Conservation (phyloP, 164 flowering plant species). For the Kalanchoe fedtschenkoi region DNA sequence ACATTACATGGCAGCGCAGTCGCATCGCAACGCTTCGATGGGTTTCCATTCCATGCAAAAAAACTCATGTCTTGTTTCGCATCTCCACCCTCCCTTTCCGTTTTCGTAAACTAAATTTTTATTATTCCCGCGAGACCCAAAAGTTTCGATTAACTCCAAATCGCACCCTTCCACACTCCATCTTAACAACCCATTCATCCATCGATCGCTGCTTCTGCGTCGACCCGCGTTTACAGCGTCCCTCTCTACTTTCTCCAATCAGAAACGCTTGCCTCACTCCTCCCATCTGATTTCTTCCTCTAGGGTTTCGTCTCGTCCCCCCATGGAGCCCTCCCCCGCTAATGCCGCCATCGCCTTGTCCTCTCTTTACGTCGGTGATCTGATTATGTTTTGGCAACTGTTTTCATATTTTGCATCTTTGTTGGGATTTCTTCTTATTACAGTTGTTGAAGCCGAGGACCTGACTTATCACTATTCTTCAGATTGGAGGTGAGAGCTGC, state of each 20-base stretch:
- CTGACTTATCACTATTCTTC: no score
- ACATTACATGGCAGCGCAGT: no score
- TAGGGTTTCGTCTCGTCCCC: background rate
- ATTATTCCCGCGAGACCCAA: no score
- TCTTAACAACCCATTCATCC: no score
- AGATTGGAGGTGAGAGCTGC: no score
- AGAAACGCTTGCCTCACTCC: background rate
- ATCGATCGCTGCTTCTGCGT: slow-evolving; percentile 3
- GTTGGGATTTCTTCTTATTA: slow-evolving; percentile 62
- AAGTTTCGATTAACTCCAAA: no score
- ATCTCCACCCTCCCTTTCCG: background rate
- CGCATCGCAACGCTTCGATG: no score
- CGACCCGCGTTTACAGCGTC: background rate
- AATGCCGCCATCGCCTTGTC: background rate
- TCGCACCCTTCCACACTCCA: background rate
- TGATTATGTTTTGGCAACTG: slow-evolving; percentile 1
- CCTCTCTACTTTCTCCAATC: background rate
- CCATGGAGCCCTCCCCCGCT: background rate
- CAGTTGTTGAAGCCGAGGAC: no score
- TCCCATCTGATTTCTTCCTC: background rate
- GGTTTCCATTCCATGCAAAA: background rate
- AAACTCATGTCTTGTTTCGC: background rate
- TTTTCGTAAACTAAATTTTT: background rate
- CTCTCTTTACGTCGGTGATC: background rate
- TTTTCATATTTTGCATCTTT: slow-evolving; percentile 35